Percentiles rank a stretch among this genome's conserved stretches.
These are phyloP conservation scores for Coemansia aciculifera DNA, from an alignment of 192 early-diverging fungal genomes.

Conservation along the genomic window DNA sequence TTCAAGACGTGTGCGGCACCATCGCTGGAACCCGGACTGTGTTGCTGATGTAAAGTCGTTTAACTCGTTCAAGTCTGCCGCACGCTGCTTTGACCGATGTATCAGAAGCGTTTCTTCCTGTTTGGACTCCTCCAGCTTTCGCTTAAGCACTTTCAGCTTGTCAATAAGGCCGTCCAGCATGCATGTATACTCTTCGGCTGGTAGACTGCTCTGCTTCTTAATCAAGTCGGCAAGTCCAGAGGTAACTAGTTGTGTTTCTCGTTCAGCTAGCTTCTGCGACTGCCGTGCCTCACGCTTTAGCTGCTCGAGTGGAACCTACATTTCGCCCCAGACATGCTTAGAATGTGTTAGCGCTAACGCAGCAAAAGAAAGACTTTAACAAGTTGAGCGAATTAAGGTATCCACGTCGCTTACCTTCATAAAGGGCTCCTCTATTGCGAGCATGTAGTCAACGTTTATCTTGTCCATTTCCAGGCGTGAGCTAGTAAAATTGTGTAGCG, in stretches of 20 bases:
- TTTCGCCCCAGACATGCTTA: not conserved
- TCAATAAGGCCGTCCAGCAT: slow-evolving; percentile 66
- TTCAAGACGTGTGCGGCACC: slow-evolving; percentile 85
- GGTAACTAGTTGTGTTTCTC: slow-evolving; percentile 59
- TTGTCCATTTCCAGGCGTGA: slow-evolving; percentile 59
- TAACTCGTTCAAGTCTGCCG: slow-evolving; percentile 78
- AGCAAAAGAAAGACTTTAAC: not conserved
- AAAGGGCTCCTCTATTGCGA: slow-evolving; percentile 92
- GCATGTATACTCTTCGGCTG: slow-evolving; percentile 57
- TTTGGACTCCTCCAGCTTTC: slow-evolving; percentile 79
- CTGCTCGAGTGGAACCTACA: slow-evolving; percentile 85
- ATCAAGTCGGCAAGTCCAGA: slow-evolving; percentile 19
- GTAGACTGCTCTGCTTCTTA: slow-evolving; percentile 45
- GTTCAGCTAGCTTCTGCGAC: slow-evolving; percentile 81
- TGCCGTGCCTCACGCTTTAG: slow-evolving; percentile 70
- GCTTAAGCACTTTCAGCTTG: slow-evolving; percentile 69
- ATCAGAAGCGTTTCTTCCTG: slow-evolving; percentile 72
- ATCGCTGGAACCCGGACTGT: slow-evolving; percentile 73
- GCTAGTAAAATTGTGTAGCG: not conserved
- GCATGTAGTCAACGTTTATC: slow-evolving; percentile 73
- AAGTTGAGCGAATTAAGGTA: not conserved
- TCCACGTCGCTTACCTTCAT: slow-evolving; percentile 69
- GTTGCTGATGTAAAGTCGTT: slow-evolving; percentile 62
- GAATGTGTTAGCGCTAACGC: not conserved
- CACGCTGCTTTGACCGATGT: slow-evolving; percentile 67